Evolutionary conservation across 2,329 filamentous ascomycete species (phyloP).

Genomic region (Celoporthe dispersa): DNA sequence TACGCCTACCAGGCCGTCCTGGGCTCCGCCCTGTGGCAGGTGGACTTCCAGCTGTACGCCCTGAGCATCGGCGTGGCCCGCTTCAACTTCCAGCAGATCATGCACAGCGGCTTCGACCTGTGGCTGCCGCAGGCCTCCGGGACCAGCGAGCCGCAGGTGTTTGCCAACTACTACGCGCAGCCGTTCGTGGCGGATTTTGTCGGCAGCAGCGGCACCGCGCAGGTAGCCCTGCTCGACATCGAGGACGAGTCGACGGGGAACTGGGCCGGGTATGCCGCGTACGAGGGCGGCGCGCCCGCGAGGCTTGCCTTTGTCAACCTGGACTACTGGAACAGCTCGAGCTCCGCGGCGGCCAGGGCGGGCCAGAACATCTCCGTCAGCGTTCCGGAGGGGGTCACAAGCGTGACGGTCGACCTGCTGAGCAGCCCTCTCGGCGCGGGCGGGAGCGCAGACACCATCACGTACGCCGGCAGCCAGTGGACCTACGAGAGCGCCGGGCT

Average conservation of each 20-base stretch:
- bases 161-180: constrained; percentile 44
- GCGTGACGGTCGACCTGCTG: constrained; percentile 38
- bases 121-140: constrained; percentile 40
- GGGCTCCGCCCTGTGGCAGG: constrained; percentile 43
- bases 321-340: constrained; percentile 43
- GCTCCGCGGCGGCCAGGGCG: constrained; percentile 34
- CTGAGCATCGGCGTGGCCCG: constrained; percentile 41
- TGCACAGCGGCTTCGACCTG: constrained; percentile 37
- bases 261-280: constrained; percentile 38
- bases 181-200: constrained; percentile 44
- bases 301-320: constrained; percentile 41
- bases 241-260: constrained; percentile 34
- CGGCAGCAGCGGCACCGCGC: constrained; percentile 38
- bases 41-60: constrained; percentile 43
- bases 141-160: constrained; percentile 38
- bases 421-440: constrained; percentile 42
- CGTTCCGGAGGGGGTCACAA: constrained; percentile 31
- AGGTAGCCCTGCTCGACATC: constrained; percentile 33
- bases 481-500: constrained; percentile 40
- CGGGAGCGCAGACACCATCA: constrained; percentile 39
- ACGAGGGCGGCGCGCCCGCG: constrained; percentile 36
- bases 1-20: constrained; percentile 42
- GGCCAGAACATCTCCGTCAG: constrained; percentile 33
- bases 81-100: constrained; percentile 45
- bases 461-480: constrained; percentile 45